Evolutionary conservation across 2,329 filamentous ascomycete genomes (phyloP), one percentile per base, ranked within the genome.

Genomic region (Fusarium clavum): DNA sequence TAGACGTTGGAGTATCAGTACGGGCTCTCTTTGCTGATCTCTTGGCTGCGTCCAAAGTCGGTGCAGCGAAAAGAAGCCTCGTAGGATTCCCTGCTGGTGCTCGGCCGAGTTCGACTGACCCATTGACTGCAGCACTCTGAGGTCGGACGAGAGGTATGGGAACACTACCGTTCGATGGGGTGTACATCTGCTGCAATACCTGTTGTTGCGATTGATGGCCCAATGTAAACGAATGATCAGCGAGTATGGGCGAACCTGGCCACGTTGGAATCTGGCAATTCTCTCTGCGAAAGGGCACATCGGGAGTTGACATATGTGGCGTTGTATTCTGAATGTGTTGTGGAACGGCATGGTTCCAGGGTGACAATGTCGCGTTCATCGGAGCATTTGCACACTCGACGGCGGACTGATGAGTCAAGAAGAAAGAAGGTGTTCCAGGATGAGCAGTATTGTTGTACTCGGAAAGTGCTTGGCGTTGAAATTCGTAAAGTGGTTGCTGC

Each of bases 261-360:
- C 62, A 60, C 10, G 14, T 34, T 6, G 53, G 48, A 27, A 60
- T 32, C 43, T 78, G 64, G 7, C 76, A 78, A 43, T 80, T 81
- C 67, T 86, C 84, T 57, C 86, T 86, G 40, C 81, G 79, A 8
- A 83, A 83, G 52, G 79, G 82, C 22, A 83, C 62, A 57, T 85
- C 81, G 11, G 75, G 68, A 8, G 79, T 76, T 3, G 82, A 79
- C 30, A 80, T 75, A 13, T 84, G 81, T 55, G 44, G 47, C 22
- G 52, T n/a, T 38, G 45, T 25, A n/a, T 24, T 44, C 18, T 57
- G 18, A 27, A 34, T 48, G 61, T 24, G 34, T 32, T 43, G 48
- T 12, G 41, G 20, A 18, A 64, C 20, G 8, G 13, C 14, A 38
- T 57, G n/a, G 16, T 14, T 12, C 58, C 34, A 27, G 30, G 58